A percentile compares a stretch with the other conserved stretches of the same genome.
These are phyloP conservation scores for Cryptococcus sp. DNA, from an alignment of 1,284 basidiomycete genomes.

Conservation along the genomic window DNA sequence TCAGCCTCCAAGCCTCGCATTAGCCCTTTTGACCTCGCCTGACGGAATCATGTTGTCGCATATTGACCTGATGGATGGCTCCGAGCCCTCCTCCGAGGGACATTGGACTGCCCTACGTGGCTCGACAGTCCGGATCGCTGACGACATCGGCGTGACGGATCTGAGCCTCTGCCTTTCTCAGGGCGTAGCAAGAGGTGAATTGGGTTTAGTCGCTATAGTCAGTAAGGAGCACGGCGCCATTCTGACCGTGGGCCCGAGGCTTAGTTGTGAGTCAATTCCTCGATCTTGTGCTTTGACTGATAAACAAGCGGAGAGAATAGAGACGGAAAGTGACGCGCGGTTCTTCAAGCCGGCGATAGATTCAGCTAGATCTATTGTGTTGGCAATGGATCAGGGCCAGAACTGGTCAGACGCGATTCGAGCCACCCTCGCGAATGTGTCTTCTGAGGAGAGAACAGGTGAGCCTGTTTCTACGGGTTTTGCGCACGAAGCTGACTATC, in stretches of 20 bases:
- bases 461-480: background rate
- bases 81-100: background rate
- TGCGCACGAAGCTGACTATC: background rate
- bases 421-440: conserved; percentile 15
- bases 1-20: conserved; percentile 18
- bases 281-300: too few species aligned
- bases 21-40: conserved; percentile 21
- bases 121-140: conserved; percentile 3
- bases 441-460: conserved; percentile 9
- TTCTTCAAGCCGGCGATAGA: conserved; percentile 1
- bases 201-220: conserved; percentile 27
- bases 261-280: conserved; percentile 7
- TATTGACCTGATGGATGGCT: conserved; percentile 15
- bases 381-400: conserved; percentile 27
- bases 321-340: too few species aligned
- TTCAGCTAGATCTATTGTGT: conserved; percentile 17
- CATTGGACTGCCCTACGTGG: conserved; percentile 1
- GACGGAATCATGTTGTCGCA: conserved; percentile 14
- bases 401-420: conserved; percentile 36
- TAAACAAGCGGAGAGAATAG: too few species aligned
- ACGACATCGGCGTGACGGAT: background rate
- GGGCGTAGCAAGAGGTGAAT: conserved; percentile 24
- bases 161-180: conserved; percentile 17
- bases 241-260: conserved; percentile 8
- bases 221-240: conserved; percentile 4